A percentile compares a stretch with the other conserved stretches of the same genome.
phyloP scores from a whole-genome alignment of 2,329 filamentous ascomycete species.

The Fusarium xylarioides region DNA sequence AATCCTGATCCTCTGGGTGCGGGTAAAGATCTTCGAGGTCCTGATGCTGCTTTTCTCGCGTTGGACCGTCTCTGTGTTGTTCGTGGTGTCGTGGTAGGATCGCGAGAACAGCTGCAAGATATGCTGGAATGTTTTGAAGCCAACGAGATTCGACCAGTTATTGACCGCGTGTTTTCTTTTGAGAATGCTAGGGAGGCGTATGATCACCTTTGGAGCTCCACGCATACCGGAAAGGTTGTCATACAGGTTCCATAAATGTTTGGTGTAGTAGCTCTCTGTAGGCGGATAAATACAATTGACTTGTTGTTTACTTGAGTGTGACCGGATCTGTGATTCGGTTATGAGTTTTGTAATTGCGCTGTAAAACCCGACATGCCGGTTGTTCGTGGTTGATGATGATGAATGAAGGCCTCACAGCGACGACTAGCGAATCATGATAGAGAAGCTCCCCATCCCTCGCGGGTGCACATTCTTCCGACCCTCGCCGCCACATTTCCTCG shows the following conservation, averaged over 20 bases:
- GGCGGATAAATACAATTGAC: background rate
- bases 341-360: too few species aligned
- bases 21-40: background rate
- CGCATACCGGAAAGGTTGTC: conserved; percentile 18
- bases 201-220: conserved; percentile 19
- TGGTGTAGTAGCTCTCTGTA: background rate
- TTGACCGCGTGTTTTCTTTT: conserved; percentile 6
- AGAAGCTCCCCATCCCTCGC: too few species aligned
- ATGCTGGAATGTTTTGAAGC: conserved; percentile 24
- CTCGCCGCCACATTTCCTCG: background rate
- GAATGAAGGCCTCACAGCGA: background rate
- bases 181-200: conserved; percentile 7
- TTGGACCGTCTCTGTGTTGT: conserved; percentile 15
- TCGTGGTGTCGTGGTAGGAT: conserved; percentile 23
- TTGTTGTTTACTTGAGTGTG: background rate
- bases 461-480: background rate
- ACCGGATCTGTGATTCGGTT: too few species aligned
- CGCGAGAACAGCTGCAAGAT: conserved; percentile 21
- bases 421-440: background rate
- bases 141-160: conserved; percentile 9
- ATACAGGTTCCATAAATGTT: background rate
- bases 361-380: too few species aligned
- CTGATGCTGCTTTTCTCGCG: conserved; percentile 15
- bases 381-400: too few species aligned
- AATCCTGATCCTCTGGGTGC: background rate